Conservation (phyloP, 1,284 basidiomycete species). For the Papiliotrema flavescens region DNA sequence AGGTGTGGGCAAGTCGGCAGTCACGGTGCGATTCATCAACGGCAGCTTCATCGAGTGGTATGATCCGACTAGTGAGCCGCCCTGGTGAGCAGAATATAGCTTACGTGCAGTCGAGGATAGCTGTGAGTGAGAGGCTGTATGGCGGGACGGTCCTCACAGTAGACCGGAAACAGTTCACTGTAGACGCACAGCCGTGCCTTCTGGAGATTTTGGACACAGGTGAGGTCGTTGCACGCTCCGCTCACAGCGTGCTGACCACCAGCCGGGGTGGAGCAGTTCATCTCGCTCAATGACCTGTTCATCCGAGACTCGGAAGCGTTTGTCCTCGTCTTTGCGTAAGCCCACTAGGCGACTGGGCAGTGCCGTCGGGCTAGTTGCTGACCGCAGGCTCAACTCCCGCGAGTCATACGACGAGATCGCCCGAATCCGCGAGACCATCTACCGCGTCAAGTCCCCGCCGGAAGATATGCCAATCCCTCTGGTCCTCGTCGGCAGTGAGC, state of each 20-base stretch:
- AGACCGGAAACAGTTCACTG: slow-evolving; percentile 36
- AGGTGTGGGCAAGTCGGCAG: slow-evolving; percentile 38
- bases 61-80: slow-evolving; percentile 36
- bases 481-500: slow-evolving; percentile 43
- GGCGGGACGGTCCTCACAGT: neutral
- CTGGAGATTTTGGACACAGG: slow-evolving; percentile 43
- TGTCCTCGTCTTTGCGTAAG: slow-evolving; percentile 39
- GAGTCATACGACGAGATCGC: slow-evolving; percentile 34
- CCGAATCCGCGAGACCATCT: slow-evolving; percentile 25
- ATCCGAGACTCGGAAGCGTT: slow-evolving; percentile 38
- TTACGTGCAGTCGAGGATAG: slow-evolving; percentile 31
- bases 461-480: slow-evolving; percentile 18
- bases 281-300: slow-evolving; percentile 30
- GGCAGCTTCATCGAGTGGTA: slow-evolving; percentile 36
- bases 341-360: neutral
- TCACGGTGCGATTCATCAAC: slow-evolving; percentile 37
- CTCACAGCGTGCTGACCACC: neutral
- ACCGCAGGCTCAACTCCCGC: slow-evolving; percentile 21
- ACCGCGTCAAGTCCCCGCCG: slow-evolving; percentile 22
- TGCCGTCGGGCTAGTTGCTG: neutral
- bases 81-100: neutral
- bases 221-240: slow-evolving; percentile 3
- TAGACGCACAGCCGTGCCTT: slow-evolving; percentile 31
- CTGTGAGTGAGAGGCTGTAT: slow-evolving; percentile 10
- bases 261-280: slow-evolving; percentile 39